Evolutionary conservation across 2,329 filamentous ascomycete genomes (phyloP), one percentile per base, ranked within the genome.

Genomic region (Sporothrix pallida): DNA sequence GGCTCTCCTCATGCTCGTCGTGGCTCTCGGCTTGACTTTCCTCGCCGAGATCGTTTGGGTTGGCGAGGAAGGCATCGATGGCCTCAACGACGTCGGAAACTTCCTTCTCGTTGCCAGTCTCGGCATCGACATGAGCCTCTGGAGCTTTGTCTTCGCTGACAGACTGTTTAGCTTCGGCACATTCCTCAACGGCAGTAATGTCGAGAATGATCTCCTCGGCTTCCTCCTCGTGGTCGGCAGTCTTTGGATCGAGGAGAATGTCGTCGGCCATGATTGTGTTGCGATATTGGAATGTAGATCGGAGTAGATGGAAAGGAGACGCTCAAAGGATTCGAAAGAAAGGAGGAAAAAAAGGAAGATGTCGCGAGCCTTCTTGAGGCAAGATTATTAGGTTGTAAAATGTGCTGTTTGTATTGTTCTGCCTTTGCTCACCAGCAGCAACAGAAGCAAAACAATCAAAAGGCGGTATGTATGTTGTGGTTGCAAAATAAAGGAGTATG

Each of bases 191-290:
- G 3, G 4, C 26, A 1, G 68, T 9, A 5, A 15, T 60, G 68
- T 70, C 52, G 37, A 70, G 50, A n/a, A 70, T 31, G 3, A 37
- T 60, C 20, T 60, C 54, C 23, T 71, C 54, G 2, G n/a, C 15
- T 17, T 15, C 23, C 69, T 56, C 62, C 50, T 68, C 67, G 52
- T 52, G 52, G 31, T 37, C 65, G 78, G 87, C 85, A 77, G 85
- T 81, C 81, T 85, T 84, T 76, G 85, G 87, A 9, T 85, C 79
- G 75, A 87, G 86, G 76, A 86, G 82, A 76, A 81, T 77, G 74
- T 85, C 82, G 23, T 76, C 75, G 67, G 78, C 73, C 71, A 75
- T 75, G 26, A 74, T 37, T 74, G 15, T 12, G 17, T 17, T 48
- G 17, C 9, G 58, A 37, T 37, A 7, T 37, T 13, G 12, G 12